Base-by-base conservation (phyloP, 169 alveolate genomes). In the Eimeria necatrix region DNA sequence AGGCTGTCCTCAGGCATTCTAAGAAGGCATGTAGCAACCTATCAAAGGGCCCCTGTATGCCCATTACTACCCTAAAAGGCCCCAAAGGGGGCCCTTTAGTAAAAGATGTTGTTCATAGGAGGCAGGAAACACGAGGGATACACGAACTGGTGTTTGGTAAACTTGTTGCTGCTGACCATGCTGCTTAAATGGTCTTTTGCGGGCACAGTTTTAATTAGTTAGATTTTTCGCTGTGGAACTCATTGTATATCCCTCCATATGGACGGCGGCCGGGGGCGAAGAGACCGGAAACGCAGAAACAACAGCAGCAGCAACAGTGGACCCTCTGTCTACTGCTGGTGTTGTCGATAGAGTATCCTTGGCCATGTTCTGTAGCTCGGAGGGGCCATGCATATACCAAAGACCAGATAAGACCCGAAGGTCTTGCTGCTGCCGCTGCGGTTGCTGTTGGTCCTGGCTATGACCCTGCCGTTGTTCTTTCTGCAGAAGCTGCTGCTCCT, bases 361-460 rank as follows among this genome's bases (percentile, higher is more conserved):
- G 68, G 22, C 20, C 12, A 14, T 10, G 20, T 18, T 56, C 20
- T 18, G 12, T 3, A 56, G 68, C 68, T 56, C 68, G 2, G 68
- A 56, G 2, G 68, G 12, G 68, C 68, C 68, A 1, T 3, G 12
- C 20, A 56, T 18, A 56, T 56, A 18, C 68, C 68, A 56, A 14
- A 56, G 12, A 56, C 68, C 68, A 56, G 68, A 56, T 56, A 56
- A 14, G 68, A 56, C 68, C 68, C 2, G 68, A 56, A 56, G 22
- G 68, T 56, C 68, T 56, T 56, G 68, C 80, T 68, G 80, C 80
- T 68, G 80, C 4, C 41, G 46, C 80, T 68, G 80, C 80, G 12
- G 80, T n/a, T 68, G 46, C n/a, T 68, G 80, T 24, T 22, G 80
- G 14, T 22, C 41, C 32, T 16, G 80, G 80, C 46, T 1, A 0